phyloP scores from a whole-genome alignment of 1,284 basidiomycete genomes.

The Ceratobasidium sp. region DNA sequence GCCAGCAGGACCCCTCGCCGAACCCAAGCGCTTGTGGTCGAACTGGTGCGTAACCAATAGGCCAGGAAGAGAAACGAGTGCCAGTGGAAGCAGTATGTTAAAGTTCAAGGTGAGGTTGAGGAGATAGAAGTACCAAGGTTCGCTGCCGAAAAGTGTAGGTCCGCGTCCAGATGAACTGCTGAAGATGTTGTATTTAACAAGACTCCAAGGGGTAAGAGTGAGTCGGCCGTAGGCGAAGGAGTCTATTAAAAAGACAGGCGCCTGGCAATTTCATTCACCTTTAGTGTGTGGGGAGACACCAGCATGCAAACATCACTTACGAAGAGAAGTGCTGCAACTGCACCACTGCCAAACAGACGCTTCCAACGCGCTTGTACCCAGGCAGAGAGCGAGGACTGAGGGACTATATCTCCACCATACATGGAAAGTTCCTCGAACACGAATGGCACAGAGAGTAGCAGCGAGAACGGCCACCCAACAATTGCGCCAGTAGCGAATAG shows the following conservation, averaged over 20 bases:
- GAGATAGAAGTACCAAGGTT: constrained; percentile 86
- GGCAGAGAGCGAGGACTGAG: constrained; percentile 61
- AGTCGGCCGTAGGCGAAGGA: constrained; percentile 87
- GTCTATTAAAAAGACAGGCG: constrained; percentile 86
- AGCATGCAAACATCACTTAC: constrained; percentile 64
- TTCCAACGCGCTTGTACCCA: constrained; percentile 76
- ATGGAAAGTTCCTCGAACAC: constrained; percentile 91
- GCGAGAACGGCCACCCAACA: constrained; percentile 95
- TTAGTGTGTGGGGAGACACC: constrained; percentile 11
- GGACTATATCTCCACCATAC: constrained; percentile 77
- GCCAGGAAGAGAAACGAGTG: constrained; percentile 82
- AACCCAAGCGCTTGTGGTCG: constrained; percentile 84
- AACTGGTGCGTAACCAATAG: constrained; percentile 80
- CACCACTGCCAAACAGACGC: constrained; percentile 71
- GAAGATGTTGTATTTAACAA: constrained; percentile 94
- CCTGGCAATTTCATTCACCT: constrained; percentile 61
- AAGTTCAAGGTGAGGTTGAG: constrained; percentile 93
- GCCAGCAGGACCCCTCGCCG: constrained; percentile 66
- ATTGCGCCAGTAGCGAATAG: constrained; percentile 87
- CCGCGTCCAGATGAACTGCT: constrained; percentile 75
- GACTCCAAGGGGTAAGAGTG: constrained; percentile 91
- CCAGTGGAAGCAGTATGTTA: constrained; percentile 86
- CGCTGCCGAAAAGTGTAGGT: constrained; percentile 93
- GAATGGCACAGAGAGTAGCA: constrained; percentile 89
- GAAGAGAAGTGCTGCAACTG: constrained; percentile 72